These are phyloP conservation scores for Haplosporangium gracile DNA, from an alignment of 192 early-diverging fungal genomes.

Conservation along the genomic window DNA sequence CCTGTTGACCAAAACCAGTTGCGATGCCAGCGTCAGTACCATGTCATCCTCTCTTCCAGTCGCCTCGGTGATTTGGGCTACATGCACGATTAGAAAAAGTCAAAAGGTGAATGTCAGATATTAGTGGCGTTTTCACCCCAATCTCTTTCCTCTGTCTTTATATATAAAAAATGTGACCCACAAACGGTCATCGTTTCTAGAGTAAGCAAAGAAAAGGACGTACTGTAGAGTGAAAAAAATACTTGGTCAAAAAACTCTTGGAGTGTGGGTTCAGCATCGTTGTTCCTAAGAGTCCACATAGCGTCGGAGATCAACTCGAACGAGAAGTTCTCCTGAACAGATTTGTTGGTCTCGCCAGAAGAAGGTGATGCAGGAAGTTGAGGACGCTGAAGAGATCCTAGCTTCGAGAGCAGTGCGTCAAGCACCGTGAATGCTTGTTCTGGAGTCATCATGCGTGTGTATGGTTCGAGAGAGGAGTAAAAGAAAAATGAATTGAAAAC, in stretches of 20 bases:
- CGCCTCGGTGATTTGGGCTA: too few relatives aligned
- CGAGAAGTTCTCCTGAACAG: not conserved
- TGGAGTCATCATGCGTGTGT: not conserved
- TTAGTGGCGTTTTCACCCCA: too few relatives aligned
- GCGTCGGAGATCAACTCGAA: not conserved
- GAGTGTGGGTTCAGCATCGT: not conserved
- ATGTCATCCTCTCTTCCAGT: not conserved
- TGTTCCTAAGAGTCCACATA: not conserved
- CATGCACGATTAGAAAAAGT: too few relatives aligned
- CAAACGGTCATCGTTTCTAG: not conserved
- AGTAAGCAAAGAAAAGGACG: not conserved
- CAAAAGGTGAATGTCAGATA: too few relatives aligned
- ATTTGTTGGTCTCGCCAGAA: not conserved
- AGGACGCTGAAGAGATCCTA: not conserved
- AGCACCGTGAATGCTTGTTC: not conserved
- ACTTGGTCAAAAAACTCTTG: not conserved
- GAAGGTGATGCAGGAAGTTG: not conserved
- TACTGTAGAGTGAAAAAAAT: not conserved
- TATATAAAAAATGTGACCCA: too few relatives aligned
- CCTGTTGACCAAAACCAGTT: not conserved
- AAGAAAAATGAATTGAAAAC: not conserved
- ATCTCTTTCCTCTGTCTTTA: too few relatives aligned
- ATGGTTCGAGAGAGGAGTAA: not conserved
- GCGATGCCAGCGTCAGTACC: not conserved
- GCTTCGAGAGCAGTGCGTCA: not conserved